Evolutionary conservation across 2,329 filamentous ascomycete genomes (phyloP), one percentile per base, ranked within the genome.

Genomic region (Colletotrichum tropicicola): DNA sequence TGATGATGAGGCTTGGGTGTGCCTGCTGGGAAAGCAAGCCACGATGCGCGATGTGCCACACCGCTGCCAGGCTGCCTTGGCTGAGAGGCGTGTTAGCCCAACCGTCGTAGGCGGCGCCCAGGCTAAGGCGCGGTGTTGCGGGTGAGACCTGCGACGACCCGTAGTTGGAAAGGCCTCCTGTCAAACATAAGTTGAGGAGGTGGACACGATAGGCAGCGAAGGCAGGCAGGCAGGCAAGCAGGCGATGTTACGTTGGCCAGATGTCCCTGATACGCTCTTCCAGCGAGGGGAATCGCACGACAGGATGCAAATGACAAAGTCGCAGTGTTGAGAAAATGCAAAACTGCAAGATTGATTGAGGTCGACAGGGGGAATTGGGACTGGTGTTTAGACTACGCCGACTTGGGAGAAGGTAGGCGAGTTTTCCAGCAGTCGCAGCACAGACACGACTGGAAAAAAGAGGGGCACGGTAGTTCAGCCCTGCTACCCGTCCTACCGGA

Each of bases 41-140:
- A 39, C 19, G 13, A 28, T 13, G 25, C 17, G 7, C 25, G 28
- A 21, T 15, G 54, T 13, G 45, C n/a, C 25, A 17, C 35, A 35
- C 25, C 45, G 15, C 17, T 23, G 19, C 35, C 45, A 59, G 63
- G 45, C 47, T 58, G 63, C 45, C 45, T 64, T 66, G 53, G 52
- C 59, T 59, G 59, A 59, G 17, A 28, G 48, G 15, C 19, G 45
- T 64, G 57, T 64, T 41, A 59, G 59, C 59, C 59, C 35, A 53
- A 59, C 47, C 13, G n/a, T 45, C 35, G 21, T 56, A 41, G 37
- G 37, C 30, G 43, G 49, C 51, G 27, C 60, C 43, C 15, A 23
- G 21, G 25, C 27, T 51, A 62, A 48, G 43, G 43, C 21, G n/a
- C 15, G 37, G 43, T n/a, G n/a, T 25, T 37, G 32, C 17, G 43